phyloP scores from a whole-genome alignment of 2,329 filamentous ascomycete species.

The Trichoderma hamatum region DNA sequence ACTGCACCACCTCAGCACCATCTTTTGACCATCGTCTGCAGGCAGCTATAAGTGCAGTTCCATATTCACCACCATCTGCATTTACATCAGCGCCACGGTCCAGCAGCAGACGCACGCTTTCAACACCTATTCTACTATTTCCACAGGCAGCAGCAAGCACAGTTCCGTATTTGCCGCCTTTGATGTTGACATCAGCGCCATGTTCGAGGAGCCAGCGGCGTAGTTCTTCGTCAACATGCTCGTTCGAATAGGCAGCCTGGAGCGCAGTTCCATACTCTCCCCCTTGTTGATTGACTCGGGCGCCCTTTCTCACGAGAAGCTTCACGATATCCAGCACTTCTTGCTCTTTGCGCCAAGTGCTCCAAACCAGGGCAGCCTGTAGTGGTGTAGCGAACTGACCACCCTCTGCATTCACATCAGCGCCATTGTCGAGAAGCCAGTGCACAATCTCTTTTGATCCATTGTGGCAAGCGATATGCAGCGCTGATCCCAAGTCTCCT shows the following conservation, averaged over 20 bases:
- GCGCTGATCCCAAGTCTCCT: not conserved
- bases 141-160: not conserved
- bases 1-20: no score
- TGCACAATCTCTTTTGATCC: not conserved
- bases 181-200: not conserved
- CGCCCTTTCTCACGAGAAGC: not conserved
- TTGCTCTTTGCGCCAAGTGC: not conserved
- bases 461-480: not conserved
- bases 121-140: not conserved
- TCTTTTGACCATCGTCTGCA: not conserved
- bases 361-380: not conserved
- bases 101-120: not conserved
- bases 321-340: not conserved
- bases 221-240: not conserved
- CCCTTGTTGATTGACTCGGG: not conserved
- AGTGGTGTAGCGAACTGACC: not conserved
- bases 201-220: not conserved
- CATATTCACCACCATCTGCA: not conserved
- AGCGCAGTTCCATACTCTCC: not conserved
- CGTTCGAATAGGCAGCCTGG: not conserved
- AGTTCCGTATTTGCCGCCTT: not conserved
- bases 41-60: not conserved
- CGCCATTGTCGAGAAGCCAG: not conserved
- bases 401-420: not conserved
- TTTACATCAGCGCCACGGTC: constrained; percentile 4